Conservation (phyloP, 805 yeast genomes). For the Cyberlindnera mycetangii region DNA sequence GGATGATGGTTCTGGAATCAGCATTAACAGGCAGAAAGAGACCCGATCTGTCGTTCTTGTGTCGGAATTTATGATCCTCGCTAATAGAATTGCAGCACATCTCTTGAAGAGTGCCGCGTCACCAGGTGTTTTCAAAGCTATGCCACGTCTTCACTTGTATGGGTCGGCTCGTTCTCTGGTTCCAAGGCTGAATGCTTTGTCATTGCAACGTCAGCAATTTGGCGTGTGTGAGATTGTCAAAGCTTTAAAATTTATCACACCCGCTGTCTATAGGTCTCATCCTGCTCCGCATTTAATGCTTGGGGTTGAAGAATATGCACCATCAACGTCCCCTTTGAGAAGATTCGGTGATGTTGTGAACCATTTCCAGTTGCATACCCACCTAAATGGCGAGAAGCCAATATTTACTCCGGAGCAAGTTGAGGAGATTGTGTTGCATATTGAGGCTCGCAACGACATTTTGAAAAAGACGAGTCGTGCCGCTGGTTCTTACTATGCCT, state of each 20-base stretch:
- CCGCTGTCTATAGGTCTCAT: conserved; percentile 47
- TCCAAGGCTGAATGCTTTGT: conserved; percentile 23
- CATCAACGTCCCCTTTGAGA: conserved; percentile 87
- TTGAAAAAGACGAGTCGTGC: conserved; percentile 31
- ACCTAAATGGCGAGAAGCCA: conserved; percentile 29
- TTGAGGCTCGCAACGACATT: conserved; percentile 43
- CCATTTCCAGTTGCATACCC: conserved; percentile 70
- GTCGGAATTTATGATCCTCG: conserved; percentile 79
- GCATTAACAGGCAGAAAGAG: conserved; percentile 26
- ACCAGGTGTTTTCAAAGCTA: conserved; percentile 48
- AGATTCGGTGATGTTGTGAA: conserved; percentile 76
- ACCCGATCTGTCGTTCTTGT: conserved; percentile 63
- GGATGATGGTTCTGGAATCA: conserved; percentile 12
- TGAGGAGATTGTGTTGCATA: conserved; percentile 38
- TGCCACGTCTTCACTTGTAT: conserved; percentile 23
- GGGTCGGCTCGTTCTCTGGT: conserved; percentile 27
- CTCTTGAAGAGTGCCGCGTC: conserved; percentile 42
- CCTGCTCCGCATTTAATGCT: conserved; percentile 57
- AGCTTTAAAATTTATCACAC: conserved; percentile 44
- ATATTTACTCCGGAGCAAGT: conserved; percentile 35
- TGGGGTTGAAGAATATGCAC: conserved; percentile 61
- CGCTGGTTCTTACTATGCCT: conserved; percentile 37
- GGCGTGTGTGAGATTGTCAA: conserved; percentile 37
- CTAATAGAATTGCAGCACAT: conserved; percentile 60
- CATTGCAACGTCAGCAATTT: conserved; percentile 16